These are phyloP conservation scores for Coccinonectria pachysandricola DNA, from an alignment of 2,329 filamentous ascomycete species.

Conservation along the genomic window DNA sequence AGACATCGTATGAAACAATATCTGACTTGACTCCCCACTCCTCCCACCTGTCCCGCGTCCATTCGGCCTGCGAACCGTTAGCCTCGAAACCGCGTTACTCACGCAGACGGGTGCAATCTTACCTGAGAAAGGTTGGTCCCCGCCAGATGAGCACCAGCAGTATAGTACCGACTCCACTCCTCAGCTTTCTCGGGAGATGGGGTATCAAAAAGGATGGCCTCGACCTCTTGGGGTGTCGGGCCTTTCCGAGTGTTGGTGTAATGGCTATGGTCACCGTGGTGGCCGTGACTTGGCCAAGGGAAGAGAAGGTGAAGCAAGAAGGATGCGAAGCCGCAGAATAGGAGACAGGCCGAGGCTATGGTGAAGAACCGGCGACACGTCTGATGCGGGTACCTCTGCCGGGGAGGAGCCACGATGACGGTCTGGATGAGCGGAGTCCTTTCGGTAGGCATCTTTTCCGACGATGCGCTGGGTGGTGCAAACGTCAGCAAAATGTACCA, in stretches of 20 bases:
- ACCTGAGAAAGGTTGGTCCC: constrained; percentile 68
- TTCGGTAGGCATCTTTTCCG: constrained; percentile 36
- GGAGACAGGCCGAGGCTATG: constrained; percentile 44
- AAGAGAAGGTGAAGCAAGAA: constrained; percentile 40
- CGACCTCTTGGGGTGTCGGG: constrained; percentile 39
- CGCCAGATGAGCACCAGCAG: constrained; percentile 63
- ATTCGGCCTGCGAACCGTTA: constrained; percentile 43
- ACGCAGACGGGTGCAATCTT: constrained; percentile 3
- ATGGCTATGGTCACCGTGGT: constrained; percentile 22
- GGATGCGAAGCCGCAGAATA: constrained; percentile 39
- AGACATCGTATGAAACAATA: constrained; percentile 64
- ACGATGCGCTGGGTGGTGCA: constrained; percentile 4
- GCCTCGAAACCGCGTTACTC: constrained; percentile 1
- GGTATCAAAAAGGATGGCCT: constrained; percentile 46
- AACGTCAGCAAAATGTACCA: constrained; percentile 5
- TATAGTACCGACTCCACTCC: constrained; percentile 73
- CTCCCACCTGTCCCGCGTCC: constrained; percentile 66
- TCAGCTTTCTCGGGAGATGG: constrained; percentile 46
- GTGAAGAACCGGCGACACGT: constrained; percentile 57
- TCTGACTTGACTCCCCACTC: constrained; percentile 56
- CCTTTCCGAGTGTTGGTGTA: constrained; percentile 18
- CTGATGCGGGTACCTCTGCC: constrained; percentile 47
- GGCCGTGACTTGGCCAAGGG: constrained; percentile 25
- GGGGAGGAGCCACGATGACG: constrained; percentile 43
- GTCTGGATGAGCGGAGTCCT: constrained; percentile 57